Base-by-base conservation (phyloP, 768 basidiomycete species). In the Porphyrellus cyaneotinctus region DNA sequence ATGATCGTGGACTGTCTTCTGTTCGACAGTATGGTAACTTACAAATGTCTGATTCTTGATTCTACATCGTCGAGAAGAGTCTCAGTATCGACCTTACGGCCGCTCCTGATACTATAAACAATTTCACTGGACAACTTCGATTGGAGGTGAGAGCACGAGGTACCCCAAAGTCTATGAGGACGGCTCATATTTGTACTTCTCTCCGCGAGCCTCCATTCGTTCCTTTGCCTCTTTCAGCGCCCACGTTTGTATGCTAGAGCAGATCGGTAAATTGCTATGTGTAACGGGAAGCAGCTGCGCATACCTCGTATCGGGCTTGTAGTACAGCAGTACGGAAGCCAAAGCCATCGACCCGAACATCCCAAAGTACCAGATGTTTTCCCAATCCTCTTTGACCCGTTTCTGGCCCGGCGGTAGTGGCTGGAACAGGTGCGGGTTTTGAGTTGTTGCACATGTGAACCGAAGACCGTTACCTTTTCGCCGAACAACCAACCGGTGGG, bases 271-370 rank as follows among this genome's bases (percentile, higher is more conserved):
- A 39, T n/a, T 11, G 11, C 32, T 30, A 52, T 22, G 49, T 47
- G 22, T 41, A 43, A 50, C 42, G 31, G 43, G 49, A 46, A 11
- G 26, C 13, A 23, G 28, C 2, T 6, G 31, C 5, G 57, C 87
- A 54, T 58, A 93, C 93, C 88, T 92, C 17, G 90, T 93, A 66
- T 95, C 91, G 3, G 93, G 93, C 72, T 95, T 95, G 76, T 93
- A 95, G 71, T 91, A 91, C 23, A 92, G 72, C 67, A 90, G 73
- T 30, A 94, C 80, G 11, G 79, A 70, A 28, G 85, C 88, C 55
- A 93, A 72, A 6, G 76, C 82, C 82, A 97, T 87, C 13, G 83
- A 75, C 31, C 94, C 94, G 64, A 89, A 93, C 89, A 97, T 93
- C 30, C 93, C 94, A 56, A 84, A 68, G 64, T 91, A 90, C 88